A percentile compares a stretch with the other conserved stretches of the same genome.
phyloP scores from a whole-genome alignment of 2,329 filamentous ascomycete genomes.

The Penicillium decumbens region DNA sequence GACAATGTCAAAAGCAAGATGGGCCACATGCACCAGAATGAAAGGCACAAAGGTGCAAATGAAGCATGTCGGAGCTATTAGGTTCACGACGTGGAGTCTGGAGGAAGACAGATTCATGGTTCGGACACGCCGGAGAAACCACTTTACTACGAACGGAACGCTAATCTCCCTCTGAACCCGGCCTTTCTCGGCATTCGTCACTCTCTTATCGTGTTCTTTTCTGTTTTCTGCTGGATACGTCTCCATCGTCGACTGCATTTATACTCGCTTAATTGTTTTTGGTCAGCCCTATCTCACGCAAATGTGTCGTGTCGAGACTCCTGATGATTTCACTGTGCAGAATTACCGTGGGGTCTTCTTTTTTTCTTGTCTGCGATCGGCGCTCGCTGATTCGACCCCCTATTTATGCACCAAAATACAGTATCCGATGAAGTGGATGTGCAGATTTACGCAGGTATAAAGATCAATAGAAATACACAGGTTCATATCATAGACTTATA shows the following conservation, averaged over 20 bases:
- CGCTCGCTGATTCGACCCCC: constrained; percentile 13
- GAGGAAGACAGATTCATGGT: constrained; percentile 22
- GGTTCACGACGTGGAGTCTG: constrained; percentile 12
- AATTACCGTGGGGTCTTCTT: constrained; percentile 10
- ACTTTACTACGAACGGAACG: constrained; percentile 15
- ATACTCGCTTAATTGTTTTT: background rate
- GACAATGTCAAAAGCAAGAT: constrained; percentile 2
- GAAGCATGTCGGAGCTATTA: constrained; percentile 12
- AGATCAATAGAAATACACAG: background rate
- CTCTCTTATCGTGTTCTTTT: background rate
- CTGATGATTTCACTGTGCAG: constrained; percentile 16
- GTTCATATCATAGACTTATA: constrained; percentile 2
- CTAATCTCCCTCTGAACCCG: constrained; percentile 12
- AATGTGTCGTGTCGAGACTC: constrained; percentile 4
- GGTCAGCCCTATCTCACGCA: background rate
- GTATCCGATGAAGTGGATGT: background rate
- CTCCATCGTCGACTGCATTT: background rate
- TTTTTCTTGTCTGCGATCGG: constrained; percentile 13
- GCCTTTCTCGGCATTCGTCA: constrained; percentile 9
- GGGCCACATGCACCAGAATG: constrained; percentile 8
- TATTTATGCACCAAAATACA: background rate
- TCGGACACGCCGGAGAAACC: constrained; percentile 23
- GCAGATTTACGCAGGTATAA: background rate
- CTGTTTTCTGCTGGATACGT: too few relatives aligned
- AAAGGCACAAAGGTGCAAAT: constrained; percentile 1